Conservation (phyloP, 2,329 filamentous ascomycete species). For the Microdochium nivale region DNA sequence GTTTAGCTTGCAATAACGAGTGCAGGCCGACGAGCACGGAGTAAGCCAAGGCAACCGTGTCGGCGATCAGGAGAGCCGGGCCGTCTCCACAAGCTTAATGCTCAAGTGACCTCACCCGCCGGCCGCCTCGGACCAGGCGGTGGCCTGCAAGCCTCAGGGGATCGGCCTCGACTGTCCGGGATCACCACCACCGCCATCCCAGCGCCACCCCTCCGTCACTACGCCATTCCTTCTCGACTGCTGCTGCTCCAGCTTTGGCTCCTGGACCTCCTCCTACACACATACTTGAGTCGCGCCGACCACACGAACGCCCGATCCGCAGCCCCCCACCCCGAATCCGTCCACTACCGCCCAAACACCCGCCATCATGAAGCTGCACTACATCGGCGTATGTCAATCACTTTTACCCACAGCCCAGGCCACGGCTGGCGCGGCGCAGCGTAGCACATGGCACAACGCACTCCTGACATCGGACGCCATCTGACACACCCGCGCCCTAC, state of each 20-base stretch:
- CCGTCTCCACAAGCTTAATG: no score
- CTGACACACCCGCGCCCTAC: conserved; percentile 8
- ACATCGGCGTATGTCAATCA: conserved; percentile 67
- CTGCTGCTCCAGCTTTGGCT: not conserved
- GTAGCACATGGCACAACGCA: conserved; percentile 1
- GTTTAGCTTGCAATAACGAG: no score
- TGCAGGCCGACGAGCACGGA: no score
- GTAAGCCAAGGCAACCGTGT: no score
- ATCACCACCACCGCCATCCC: no score
- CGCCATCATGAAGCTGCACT: conserved; percentile 72
- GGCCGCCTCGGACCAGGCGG: no score
- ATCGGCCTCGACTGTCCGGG: no score
- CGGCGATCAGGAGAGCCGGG: no score
- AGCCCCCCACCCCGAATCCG: not conserved
- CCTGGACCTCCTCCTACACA: no score
- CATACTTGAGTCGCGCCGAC: no score
- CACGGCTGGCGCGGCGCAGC: conserved; percentile 11
- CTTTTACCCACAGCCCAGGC: conserved; percentile 13
- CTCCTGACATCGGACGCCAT: not conserved
- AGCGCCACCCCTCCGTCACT: not conserved
- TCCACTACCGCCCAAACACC: conserved; percentile 2
- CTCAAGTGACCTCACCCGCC: no score
- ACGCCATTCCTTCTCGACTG: not conserved
- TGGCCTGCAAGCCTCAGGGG: no score
- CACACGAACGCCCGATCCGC: not conserved